Base-by-base conservation (phyloP, 176 grass and related monocot genomes). In the Elaeis guineensis region DNA sequence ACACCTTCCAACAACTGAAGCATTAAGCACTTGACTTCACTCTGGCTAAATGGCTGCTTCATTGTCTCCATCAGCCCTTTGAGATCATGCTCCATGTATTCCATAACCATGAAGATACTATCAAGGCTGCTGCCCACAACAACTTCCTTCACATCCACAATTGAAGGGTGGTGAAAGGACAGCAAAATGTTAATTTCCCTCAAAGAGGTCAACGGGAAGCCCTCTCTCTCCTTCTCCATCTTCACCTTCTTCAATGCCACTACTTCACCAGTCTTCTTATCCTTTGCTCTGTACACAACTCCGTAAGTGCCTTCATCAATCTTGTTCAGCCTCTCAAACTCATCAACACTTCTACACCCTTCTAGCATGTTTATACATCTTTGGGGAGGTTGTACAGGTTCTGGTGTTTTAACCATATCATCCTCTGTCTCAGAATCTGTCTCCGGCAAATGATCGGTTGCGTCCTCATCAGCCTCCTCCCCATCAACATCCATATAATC, bases 81-180 rank as follows among this genome's bases (percentile, higher is more conserved):
- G 49, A 97, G 69, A 74, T 92, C 93, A 20, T 97, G 93, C 44
- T 97, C 93, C 93, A 97, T 97, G 65, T 97, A 97, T 56, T 97
- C 93, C 93, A 97, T 92, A 28, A 97, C 93, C 93, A 97, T 91
- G 61, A 85, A 92, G 53, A 84, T 97, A 78, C 84, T 92, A 61
- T 85, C 69, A 28, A 78, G 61, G 22, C 49, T 77, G 51, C 73
- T 78, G 55, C 93, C 93, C 57, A 89, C 87, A 23, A 97, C 87
- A 63, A 97, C 77, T 74, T 92, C 93, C 70, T 89, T 97, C 51
- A 92, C 93, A 80, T 97, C 93, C 55, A 92, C 87, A 69, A 97
- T 83, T 3, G 93, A 88, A 58, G 87, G 75, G 62, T 97, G 87
- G 55, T 85, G 81, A 71, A 85, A 88, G 3, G 93, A 97, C 48